Conservation (phyloP, 2,329 filamentous ascomycete genomes). For the Sphaerostilbella broomeana region DNA sequence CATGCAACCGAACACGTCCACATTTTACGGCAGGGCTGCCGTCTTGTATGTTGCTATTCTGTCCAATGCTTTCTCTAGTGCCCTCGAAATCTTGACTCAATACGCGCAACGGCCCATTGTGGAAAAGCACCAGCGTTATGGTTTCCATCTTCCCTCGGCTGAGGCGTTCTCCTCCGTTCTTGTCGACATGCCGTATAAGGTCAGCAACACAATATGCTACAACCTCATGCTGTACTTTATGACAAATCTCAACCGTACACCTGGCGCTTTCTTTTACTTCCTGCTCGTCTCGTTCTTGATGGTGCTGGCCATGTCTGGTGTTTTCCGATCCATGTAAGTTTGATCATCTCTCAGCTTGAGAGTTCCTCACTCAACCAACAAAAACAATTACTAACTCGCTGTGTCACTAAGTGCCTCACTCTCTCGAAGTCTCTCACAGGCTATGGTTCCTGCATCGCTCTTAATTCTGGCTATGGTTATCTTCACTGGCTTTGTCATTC, state of each 20-base stretch:
- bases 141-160: conserved; percentile 33
- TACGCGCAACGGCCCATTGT: conserved; percentile 33
- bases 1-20: conserved; percentile 32
- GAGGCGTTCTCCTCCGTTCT: conserved; percentile 32
- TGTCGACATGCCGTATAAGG: conserved; percentile 38
- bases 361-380: too few species aligned
- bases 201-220: conserved; percentile 28
- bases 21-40: conserved; percentile 39
- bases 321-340: conserved; percentile 42
- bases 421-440: conserved; percentile 49
- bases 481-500: conserved; percentile 45
- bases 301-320: conserved; percentile 58
- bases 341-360: too few species aligned
- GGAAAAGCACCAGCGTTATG: conserved; percentile 35
- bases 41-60: conserved; percentile 49
- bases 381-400: neutral
- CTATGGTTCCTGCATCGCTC: conserved; percentile 36
- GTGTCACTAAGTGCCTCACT: conserved; percentile 11
- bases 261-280: conserved; percentile 41
- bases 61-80: conserved; percentile 41
- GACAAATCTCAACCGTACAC: conserved; percentile 33
- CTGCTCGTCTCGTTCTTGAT: conserved; percentile 41
- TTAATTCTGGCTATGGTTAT: conserved; percentile 27
- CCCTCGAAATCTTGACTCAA: conserved; percentile 32
- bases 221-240: conserved; percentile 40